A percentile compares a stretch with the other conserved stretches of the same genome.
phyloP scores from a whole-genome alignment of 495 filamentous ascomycete species.

The Daldinia grandis region DNA sequence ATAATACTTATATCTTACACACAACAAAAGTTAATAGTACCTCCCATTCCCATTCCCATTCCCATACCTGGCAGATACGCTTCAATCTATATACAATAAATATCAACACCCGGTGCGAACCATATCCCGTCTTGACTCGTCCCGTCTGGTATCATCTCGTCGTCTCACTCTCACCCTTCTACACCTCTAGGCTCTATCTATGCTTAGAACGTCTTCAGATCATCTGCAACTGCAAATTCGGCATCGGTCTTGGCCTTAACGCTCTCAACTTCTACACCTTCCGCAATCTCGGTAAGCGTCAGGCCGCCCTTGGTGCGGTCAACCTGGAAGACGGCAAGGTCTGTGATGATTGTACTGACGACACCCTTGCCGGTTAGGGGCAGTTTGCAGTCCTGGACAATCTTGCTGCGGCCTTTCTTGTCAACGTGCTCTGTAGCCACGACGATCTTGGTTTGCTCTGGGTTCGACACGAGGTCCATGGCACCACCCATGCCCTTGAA shows the following conservation, averaged over 20 bases:
- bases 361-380: conserved; percentile 64
- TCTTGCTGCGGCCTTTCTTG: conserved; percentile 67
- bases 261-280: conserved; percentile 63
- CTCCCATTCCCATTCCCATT: not conserved
- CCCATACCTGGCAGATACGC: not conserved
- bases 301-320: conserved; percentile 60
- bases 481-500: conserved; percentile 72
- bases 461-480: conserved; percentile 70
- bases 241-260: conserved; percentile 64
- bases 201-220: conserved; percentile 56
- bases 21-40: not conserved
- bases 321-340: conserved; percentile 66
- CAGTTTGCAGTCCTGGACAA: conserved; percentile 64
- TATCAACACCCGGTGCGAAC: conserved; percentile 6
- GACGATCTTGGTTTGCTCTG: conserved; percentile 67
- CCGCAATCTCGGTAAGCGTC: conserved; percentile 64
- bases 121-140: not conserved
- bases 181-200: too few relatives aligned
- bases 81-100: conserved; percentile 24
- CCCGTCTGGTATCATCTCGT: not conserved
- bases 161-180: conserved; percentile 3
- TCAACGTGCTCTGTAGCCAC: conserved; percentile 69
- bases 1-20: not conserved
- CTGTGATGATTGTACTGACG: conserved; percentile 66
- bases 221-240: conserved; percentile 57